Evolutionary conservation across 2,329 filamentous ascomycete genomes (phyloP).

Genomic region (Shiraia bambusicola): DNA sequence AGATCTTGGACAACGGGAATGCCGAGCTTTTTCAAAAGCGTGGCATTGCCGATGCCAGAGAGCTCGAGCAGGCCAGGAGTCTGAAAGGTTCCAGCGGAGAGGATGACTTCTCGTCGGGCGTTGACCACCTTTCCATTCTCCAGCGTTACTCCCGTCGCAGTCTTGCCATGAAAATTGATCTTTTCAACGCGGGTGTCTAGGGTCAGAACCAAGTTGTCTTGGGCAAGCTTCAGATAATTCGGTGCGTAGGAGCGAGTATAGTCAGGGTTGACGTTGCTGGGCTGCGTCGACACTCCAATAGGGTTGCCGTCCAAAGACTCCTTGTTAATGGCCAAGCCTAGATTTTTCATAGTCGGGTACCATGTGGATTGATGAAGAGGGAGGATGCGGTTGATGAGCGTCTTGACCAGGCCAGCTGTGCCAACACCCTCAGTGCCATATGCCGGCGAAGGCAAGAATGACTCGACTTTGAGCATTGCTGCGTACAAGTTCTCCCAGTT

Average conservation of each 20-base stretch:
- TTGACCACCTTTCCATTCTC: slow-evolving; percentile 32
- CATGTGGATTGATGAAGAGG: slow-evolving; percentile 49
- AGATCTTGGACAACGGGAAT: slow-evolving; percentile 24
- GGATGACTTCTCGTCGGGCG: slow-evolving; percentile 32
- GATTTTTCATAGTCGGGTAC: slow-evolving; percentile 50
- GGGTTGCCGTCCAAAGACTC: slow-evolving; percentile 54
- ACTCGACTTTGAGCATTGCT: slow-evolving; percentile 38
- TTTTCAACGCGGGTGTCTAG: slow-evolving; percentile 43
- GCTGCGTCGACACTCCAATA: slow-evolving; percentile 54
- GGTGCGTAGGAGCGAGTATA: slow-evolving; percentile 55
- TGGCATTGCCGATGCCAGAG: slow-evolving; percentile 25
- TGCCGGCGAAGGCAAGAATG: slow-evolving; percentile 27
- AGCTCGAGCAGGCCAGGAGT: slow-evolving; percentile 30
- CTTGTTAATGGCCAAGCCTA: slow-evolving; percentile 47
- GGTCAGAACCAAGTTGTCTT: slow-evolving; percentile 47
- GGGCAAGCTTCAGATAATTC: slow-evolving; percentile 48
- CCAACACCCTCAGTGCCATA: slow-evolving; percentile 35
- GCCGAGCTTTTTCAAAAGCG: slow-evolving; percentile 15
- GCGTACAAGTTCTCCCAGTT: slow-evolving; percentile 35
- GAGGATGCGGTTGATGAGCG: slow-evolving; percentile 47
- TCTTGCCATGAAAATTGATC: slow-evolving; percentile 38
- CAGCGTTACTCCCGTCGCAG: slow-evolving; percentile 37
- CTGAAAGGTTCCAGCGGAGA: slow-evolving; percentile 31
- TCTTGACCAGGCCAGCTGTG: slow-evolving; percentile 34
- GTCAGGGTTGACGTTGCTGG: slow-evolving; percentile 52